Base-by-base conservation (phyloP, 441 rosid genomes). In the Sinapis alba region DNA sequence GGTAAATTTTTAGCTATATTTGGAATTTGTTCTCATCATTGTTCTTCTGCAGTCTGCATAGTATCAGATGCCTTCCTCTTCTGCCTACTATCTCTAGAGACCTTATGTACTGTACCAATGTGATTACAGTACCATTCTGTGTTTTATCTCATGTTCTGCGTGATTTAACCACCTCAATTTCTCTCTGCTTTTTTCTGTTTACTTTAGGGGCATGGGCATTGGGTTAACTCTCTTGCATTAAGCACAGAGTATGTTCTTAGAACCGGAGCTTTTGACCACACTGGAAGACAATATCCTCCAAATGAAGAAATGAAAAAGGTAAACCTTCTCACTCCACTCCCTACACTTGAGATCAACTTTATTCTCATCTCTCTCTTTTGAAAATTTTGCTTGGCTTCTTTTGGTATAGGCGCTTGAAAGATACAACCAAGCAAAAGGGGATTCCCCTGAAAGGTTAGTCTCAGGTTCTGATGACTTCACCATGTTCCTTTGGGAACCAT, bases 381-480 rank as follows among this genome's bases (percentile, higher is more conserved):
- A 26, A 38, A n/a, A n/a, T n/a, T n/a, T n/a, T n/a, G n/a, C n/a
- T n/a, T n/a, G n/a, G n/a, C n/a, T 4, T 36, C 16, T 41, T 3
- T 41, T 51, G 32, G 47, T 62, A 1, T 54, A 90, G 99, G 98
- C 97, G 24, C 76, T 91, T 65, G 91, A 90, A 74, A 85, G 96
- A 81, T 90, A 91, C 77, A 86, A 89, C 74, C 86, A 90, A 83
- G 83, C 89, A 87, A 93, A 86, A 80, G 97, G 97, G 68, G 83
- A 77, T 72, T 84, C 90, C 50, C 97, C 97, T 71, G 98, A 96
- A 85, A 86, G 97, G 83, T 83, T 91, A 81, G 97, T 96, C 38
- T 91, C 98, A 50, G 98, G 99, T 62, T 96, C 97, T 74, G 98
- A 96, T 84, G 99, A 96, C 86, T 89, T 86, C 77, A 93, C 99